Evolutionary conservation across 768 basidiomycete genomes (phyloP).

Genomic region (Tephrocybe sp.): DNA sequence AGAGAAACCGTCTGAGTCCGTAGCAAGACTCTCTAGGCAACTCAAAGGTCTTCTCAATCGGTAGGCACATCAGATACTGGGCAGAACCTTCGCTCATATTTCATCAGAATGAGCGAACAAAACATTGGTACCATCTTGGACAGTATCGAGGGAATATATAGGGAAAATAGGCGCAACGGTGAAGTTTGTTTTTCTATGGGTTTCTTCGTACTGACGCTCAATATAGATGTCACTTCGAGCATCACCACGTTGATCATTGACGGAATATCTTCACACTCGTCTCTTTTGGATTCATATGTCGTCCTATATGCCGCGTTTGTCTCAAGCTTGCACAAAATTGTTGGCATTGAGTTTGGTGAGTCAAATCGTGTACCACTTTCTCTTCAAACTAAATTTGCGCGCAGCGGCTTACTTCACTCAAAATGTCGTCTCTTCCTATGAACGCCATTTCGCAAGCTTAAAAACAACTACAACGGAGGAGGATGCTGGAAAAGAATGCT

Average conservation of each 20-base stretch:
- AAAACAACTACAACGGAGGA: slow-evolving; percentile 28
- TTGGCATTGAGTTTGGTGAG: slow-evolving; percentile 88
- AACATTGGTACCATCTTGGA: slow-evolving; percentile 77
- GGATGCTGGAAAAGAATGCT: slow-evolving; percentile 74
- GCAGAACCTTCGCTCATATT: background rate
- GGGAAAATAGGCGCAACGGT: slow-evolving; percentile 79
- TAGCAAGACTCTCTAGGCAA: slow-evolving; percentile 64
- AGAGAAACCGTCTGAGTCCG: slow-evolving; percentile 34
- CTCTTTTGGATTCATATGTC: slow-evolving; percentile 85
- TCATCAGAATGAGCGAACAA: slow-evolving; percentile 81
- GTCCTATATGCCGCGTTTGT: slow-evolving; percentile 85
- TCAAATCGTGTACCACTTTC: background rate
- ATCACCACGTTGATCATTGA: slow-evolving; percentile 74
- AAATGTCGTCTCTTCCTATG: slow-evolving; percentile 63
- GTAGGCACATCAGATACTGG: slow-evolving; percentile 32
- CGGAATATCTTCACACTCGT: slow-evolving; percentile 76
- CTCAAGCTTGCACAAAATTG: slow-evolving; percentile 72
- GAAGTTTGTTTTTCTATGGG: slow-evolving; percentile 9
- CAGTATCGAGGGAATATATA: slow-evolving; percentile 73
- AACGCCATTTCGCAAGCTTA: slow-evolving; percentile 45
- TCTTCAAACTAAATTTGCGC: background rate
- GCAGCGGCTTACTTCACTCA: slow-evolving; percentile 85
- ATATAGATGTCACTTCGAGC: slow-evolving; percentile 75
- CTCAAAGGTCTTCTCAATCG: slow-evolving; percentile 88
- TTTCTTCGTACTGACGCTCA: slow-evolving; percentile 1